Base-by-base conservation (phyloP, 495 filamentous ascomycete species). In the Amniculicola lignicola region DNA sequence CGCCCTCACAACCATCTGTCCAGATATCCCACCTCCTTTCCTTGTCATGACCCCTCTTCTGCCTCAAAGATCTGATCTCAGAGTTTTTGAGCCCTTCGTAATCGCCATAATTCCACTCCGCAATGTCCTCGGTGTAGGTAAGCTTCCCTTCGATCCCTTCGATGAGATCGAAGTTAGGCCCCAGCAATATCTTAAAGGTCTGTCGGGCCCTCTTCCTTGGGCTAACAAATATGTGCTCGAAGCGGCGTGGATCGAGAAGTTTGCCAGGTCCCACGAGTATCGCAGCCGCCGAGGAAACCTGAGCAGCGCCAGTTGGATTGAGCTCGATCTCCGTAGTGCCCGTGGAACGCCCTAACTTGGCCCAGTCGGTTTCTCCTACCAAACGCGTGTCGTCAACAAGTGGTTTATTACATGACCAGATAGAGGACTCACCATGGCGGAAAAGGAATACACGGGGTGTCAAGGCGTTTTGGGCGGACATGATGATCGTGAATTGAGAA, bases 1-100 rank as follows among this genome's bases (percentile, higher is more conserved):
- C 82, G 9, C 79, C 81, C 55, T 84, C 81, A 70, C 89, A 93
- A 2, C 89, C 89, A 63, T 93, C 86, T 3, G 73, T 75, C 89
- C 89, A 95, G 57, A 93, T 93, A 74, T 92, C 85, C 82, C 87
- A 95, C 24, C 64, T 49, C 2, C 71, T 64, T 43, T 80, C 73
- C 10, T 31, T 43, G 59, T 85, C 81, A 21, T 89, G 68, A 1
- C 67, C 67, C 18, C 39, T 46, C 12, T 62, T 29, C 38, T 61
- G 61, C 35, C 67, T 61, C 24, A 33, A 24, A 15, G 25, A 38
- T 14, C 55, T 49, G 21, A 69, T 69, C 47, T 69, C 52, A 4
- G 35, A 28, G 28, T 50, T 46, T 35, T 57, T 43, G 5, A 69
- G 35, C 7, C 67, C 67, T 49, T 69, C 67, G 42, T 69, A 69